A percentile compares a stretch with the other conserved stretches of the same genome.
phyloP scores from a whole-genome alignment of 345 rosid species.

The Punica granatum region DNA sequence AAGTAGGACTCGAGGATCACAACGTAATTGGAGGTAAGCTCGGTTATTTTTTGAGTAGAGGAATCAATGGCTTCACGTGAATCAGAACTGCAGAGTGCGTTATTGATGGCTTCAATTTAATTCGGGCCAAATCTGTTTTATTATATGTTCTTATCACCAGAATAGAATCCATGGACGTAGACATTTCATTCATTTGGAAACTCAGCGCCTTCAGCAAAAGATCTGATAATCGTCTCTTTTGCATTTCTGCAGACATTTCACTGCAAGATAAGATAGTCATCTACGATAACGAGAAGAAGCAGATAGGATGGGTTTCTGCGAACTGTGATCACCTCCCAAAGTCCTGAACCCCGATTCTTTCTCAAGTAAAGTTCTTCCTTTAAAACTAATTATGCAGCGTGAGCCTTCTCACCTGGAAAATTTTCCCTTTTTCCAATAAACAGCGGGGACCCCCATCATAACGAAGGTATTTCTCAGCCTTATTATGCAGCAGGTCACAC shows the following conservation, averaged over 20 bases:
- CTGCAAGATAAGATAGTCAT: slow-evolving; percentile 60
- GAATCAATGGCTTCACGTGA: neutral
- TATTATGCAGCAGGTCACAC: slow-evolving; percentile 31
- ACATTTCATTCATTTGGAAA: too few species aligned
- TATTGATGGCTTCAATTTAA: neutral
- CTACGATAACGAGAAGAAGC: slow-evolving; percentile 71
- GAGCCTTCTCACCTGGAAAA: slow-evolving; percentile 18
- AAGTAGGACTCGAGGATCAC: slow-evolving; percentile 34
- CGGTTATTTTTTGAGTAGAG: neutral
- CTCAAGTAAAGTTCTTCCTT: slow-evolving; percentile 16
- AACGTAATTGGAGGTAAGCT: slow-evolving; percentile 66
- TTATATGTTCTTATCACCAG: too few species aligned
- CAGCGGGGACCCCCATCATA: slow-evolving; percentile 41
- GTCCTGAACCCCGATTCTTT: slow-evolving; percentile 33
- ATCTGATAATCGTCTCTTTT: neutral
- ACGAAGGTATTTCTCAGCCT: slow-evolving; percentile 32
- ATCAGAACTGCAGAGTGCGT: neutral
- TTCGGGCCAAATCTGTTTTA: too few species aligned
- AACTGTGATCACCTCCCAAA: slow-evolving; percentile 51
- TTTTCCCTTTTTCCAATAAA: slow-evolving; percentile 18
- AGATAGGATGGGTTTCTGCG: slow-evolving; percentile 59
- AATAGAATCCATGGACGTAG: too few species aligned
- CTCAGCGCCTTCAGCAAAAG: neutral
- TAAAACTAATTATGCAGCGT: slow-evolving; percentile 3
- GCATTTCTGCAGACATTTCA: slow-evolving; percentile 13